Evolutionary conservation across 345 rosid genomes (phyloP), one percentile per base, ranked within the genome.

Genomic region (Kandelia obovata): DNA sequence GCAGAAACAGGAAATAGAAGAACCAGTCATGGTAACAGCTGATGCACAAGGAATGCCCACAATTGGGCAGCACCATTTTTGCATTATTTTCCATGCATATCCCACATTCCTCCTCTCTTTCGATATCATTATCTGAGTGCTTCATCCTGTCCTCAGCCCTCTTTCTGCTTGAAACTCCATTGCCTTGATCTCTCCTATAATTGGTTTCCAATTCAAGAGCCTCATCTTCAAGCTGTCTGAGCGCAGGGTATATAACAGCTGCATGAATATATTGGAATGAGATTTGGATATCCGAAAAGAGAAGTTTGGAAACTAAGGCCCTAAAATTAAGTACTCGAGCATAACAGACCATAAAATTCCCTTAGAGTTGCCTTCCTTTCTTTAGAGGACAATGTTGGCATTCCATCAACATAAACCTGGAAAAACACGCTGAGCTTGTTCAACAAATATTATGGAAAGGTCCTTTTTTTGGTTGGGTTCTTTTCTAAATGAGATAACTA

Each of bases 11-110:
- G 13, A 52, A 64, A 17, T n/a, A 27, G 46, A 57, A 26, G 37
- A 77, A 89, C 95, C 92, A 89, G 65, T 87, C 86, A 17, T 78
- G 85, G 81, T 81, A 89, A 82, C 96, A 87, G 73, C 59, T 77
- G 20, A 83, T 76, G 82, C 89, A 89, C 72, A 87, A 65, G 69
- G 85, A 83, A 28, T 89, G 96, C 39, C 86, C 85, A 20, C 96
- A 87, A 68, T 71, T 80, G 8, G 92, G 96, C 60, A 89, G 76
- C 6, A 79, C 82, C 80, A 82, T 79, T 77, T 77, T 82, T 7
- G 78, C 73, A 53, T 77, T 64, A 67, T 71, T 81, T 68, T 89
- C 96, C 92, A 89, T 84, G 82, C 96, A 89, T 65, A 87, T 89
- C 57, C 85, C 90, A 49, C 92, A 89, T 68, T 89, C 92, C 2